Percentiles rank a stretch among this genome's conserved stretches.
Evolutionary conservation across 1,284 basidiomycete genomes (phyloP).

Genomic region (Phlebopus sp.): DNA sequence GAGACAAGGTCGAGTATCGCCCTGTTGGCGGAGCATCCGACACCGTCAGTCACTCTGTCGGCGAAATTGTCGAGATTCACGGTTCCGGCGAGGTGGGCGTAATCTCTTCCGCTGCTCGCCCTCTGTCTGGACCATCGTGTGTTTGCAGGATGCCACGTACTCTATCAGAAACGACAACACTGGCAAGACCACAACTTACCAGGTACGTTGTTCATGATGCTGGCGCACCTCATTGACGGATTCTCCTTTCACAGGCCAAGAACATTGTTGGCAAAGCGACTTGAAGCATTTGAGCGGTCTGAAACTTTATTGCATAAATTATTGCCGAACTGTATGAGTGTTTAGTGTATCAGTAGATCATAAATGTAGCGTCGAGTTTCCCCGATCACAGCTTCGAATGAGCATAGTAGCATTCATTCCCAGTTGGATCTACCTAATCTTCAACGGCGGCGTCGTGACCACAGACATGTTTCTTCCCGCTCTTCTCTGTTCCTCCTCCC

Average conservation of each 20-base stretch:
- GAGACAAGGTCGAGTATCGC: slow-evolving; percentile 44
- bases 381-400: no score
- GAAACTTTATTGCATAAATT: neutral
- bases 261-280: slow-evolving; percentile 37
- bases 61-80: slow-evolving; percentile 34
- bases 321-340: no score
- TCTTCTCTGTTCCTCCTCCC: slow-evolving; percentile 46
- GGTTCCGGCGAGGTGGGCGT: slow-evolving; percentile 30
- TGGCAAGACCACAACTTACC: slow-evolving; percentile 39
- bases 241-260: slow-evolving; percentile 29
- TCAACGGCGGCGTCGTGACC: no score
- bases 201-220: slow-evolving; percentile 20
- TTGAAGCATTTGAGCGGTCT: neutral
- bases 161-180: slow-evolving; percentile 45
- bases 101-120: neutral
- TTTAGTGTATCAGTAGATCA: no score
- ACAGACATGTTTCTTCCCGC: slow-evolving; percentile 21
- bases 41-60: slow-evolving; percentile 39
- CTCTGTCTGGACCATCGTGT: neutral
- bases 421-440: no score
- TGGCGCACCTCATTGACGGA: neutral
- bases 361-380: no score
- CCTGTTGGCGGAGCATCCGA: slow-evolving; percentile 40
- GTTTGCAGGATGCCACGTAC: slow-evolving; percentile 32
- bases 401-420: no score